Percentiles rank a stretch among this genome's conserved stretches.
phyloP scores from a whole-genome alignment of 2,329 filamentous ascomycete genomes.

The Cercospora beticola region DNA sequence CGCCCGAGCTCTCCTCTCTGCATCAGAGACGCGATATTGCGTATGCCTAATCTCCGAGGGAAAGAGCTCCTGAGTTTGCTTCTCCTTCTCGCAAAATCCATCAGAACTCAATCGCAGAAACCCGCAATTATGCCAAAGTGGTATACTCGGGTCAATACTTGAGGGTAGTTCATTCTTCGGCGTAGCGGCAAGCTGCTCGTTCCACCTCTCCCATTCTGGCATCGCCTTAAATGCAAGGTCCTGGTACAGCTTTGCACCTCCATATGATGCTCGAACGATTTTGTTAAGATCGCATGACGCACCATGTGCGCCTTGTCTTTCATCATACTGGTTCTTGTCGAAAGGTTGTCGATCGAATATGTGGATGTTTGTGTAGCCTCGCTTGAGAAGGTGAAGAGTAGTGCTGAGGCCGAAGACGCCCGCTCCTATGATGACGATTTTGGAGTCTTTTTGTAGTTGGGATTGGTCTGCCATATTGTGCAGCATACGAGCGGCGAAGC shows the following conservation, averaged over 20 bases:
- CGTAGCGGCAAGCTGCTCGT: conserved; percentile 25
- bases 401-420: conserved; percentile 49
- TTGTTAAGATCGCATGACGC: conserved; percentile 31
- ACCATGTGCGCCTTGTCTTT: conserved; percentile 23
- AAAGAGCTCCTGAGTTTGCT: conserved; percentile 30
- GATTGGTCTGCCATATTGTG: conserved; percentile 9
- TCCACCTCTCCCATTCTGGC: conserved; percentile 39
- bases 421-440: conserved; percentile 42
- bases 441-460: conserved; percentile 21
- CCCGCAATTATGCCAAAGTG: conserved; percentile 32
- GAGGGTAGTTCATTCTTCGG: conserved; percentile 11
- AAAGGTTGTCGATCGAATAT: conserved; percentile 38
- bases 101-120: conserved; percentile 27
- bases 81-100: conserved; percentile 26
- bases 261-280: conserved; percentile 31
- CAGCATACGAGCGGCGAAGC: background rate
- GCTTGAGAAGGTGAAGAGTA: conserved; percentile 35
- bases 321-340: conserved; percentile 27
- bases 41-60: conserved; percentile 29
- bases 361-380: conserved; percentile 32
- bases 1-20: conserved; percentile 17
- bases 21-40: conserved; percentile 31
- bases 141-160: conserved; percentile 14
- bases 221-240: conserved; percentile 30
- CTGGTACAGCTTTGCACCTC: conserved; percentile 27